Percentiles rank a stretch among this genome's conserved stretches.
These are phyloP conservation scores for Pestalotiopsis fici DNA, from an alignment of 2,329 filamentous ascomycete genomes.

Conservation along the genomic window DNA sequence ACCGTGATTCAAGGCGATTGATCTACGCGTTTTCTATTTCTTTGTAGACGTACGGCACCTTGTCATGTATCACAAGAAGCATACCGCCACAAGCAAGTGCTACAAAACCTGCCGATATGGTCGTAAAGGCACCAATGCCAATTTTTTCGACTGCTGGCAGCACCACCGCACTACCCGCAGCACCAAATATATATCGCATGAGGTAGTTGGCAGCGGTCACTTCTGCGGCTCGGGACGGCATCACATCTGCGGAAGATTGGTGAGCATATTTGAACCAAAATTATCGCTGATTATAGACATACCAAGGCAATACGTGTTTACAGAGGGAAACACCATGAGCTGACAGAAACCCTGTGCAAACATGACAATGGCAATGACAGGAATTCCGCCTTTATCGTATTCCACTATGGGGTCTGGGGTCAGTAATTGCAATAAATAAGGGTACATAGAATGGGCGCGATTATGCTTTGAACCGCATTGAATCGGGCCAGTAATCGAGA, in stretches of 20 bases:
- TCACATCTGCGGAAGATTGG: background rate
- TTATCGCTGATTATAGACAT: background rate
- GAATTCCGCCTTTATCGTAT: conserved; percentile 53
- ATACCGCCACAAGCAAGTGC: background rate
- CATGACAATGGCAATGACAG: conserved; percentile 26
- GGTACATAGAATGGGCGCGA: no score
- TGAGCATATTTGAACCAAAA: background rate
- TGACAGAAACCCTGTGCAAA: conserved; percentile 46
- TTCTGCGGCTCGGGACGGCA: conserved; percentile 11
- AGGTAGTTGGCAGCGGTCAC: conserved; percentile 30
- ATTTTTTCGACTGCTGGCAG: conserved; percentile 27
- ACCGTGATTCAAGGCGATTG: background rate
- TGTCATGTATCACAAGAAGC: conserved; percentile 4
- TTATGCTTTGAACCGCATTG: background rate
- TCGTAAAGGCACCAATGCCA: conserved; percentile 21
- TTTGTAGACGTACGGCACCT: background rate
- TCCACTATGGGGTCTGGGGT: conserved; percentile 36
- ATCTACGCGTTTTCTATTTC: background rate
- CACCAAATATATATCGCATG: conserved; percentile 28
- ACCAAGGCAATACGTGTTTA: conserved; percentile 36
- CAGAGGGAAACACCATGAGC: conserved; percentile 11
- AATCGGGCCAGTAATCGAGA: background rate
- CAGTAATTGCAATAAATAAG: no score
- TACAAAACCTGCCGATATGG: conserved; percentile 5
- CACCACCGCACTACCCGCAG: conserved; percentile 21